Conservation (phyloP, 2,329 filamentous ascomycete species). For the Exophiala spinifera region DNA sequence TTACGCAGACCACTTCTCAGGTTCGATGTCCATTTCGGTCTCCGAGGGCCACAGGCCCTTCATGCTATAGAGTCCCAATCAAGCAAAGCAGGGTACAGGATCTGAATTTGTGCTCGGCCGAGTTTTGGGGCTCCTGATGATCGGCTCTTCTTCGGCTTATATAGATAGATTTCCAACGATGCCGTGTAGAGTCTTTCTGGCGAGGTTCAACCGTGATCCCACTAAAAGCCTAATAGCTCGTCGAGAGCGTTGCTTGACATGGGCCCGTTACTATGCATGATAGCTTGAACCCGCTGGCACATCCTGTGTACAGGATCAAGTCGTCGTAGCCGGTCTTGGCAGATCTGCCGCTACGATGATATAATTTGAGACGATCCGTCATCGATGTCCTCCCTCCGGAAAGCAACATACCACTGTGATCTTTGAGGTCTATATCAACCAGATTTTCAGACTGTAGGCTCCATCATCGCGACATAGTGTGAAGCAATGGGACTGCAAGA, state of each 20-base stretch:
- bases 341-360: not conserved
- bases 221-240: slow-evolving; percentile 6
- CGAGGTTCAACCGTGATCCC: not conserved
- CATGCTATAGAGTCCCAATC: not conserved
- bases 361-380: not conserved
- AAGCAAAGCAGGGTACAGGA: not conserved
- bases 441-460: no score
- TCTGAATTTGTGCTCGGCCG: not conserved
- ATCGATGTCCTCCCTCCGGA: not conserved
- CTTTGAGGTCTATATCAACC: no score
- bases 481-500: slow-evolving; percentile 33
- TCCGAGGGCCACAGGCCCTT: not conserved
- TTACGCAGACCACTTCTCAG: no score
- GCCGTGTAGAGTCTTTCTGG: no score
- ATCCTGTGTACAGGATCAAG: no score
- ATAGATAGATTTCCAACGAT: not conserved
- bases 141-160: slow-evolving; percentile 3
- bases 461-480: not conserved
- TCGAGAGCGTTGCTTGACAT: not conserved
- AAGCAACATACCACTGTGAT: no score
- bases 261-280: not conserved
- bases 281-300: no score
- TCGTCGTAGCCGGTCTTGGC: not conserved
- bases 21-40: no score
- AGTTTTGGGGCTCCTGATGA: not conserved